Percentiles rank a stretch among this genome's conserved stretches.
Conservation (phyloP, 257 asterid species). For the Verbena officinalis region DNA sequence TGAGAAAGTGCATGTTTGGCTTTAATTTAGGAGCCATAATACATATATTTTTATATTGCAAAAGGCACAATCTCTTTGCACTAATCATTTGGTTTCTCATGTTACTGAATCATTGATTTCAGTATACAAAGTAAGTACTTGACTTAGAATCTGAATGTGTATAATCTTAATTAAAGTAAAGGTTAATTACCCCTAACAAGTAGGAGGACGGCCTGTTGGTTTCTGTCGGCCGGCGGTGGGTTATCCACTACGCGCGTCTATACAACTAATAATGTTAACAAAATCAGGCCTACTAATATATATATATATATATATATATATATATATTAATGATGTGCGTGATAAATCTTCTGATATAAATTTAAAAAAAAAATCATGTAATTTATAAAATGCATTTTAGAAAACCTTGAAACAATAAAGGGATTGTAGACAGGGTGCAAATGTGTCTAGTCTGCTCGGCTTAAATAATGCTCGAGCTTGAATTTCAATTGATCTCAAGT, state of each 20-base stretch:
- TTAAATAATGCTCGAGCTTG: no score
- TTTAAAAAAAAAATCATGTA: no score
- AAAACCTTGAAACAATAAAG: no score
- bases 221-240: slow-evolving; percentile 54
- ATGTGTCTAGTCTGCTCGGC: no score
- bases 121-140: slow-evolving; percentile 36
- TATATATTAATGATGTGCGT: neutral
- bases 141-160: slow-evolving; percentile 55
- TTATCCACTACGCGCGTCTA: slow-evolving; percentile 37
- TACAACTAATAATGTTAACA: slow-evolving; percentile 32
- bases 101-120: slow-evolving; percentile 76
- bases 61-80: slow-evolving; percentile 45
- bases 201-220: slow-evolving; percentile 61
- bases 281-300: slow-evolving; percentile 22
- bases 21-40: slow-evolving; percentile 56
- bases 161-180: slow-evolving; percentile 40
- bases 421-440: no score
- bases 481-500: no score
- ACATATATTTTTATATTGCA: slow-evolving; percentile 32
- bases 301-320: no score
- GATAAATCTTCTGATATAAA: no score
- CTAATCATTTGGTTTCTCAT: slow-evolving; percentile 70
- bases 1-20: slow-evolving; percentile 51
- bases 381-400: no score
- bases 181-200: slow-evolving; percentile 51